Evolutionary conservation across 495 filamentous ascomycete species (phyloP).

Genomic region (Sordaria brevicollis): DNA sequence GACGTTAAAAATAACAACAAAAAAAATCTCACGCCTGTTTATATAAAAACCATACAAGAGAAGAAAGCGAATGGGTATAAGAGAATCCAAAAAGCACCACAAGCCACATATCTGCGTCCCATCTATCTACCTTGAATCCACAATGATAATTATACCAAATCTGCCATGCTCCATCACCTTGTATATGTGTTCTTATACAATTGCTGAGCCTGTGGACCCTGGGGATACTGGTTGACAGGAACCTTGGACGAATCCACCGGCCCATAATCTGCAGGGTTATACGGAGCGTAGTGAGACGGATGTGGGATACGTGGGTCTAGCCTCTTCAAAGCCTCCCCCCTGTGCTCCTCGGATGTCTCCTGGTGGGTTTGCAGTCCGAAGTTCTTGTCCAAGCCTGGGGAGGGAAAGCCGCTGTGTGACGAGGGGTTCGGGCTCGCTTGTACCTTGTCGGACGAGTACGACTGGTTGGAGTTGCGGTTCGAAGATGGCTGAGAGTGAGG

Average conservation of each 20-base stretch:
- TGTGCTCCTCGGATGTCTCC: slow-evolving; percentile 32
- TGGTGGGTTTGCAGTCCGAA: slow-evolving; percentile 25
- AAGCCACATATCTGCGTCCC: not conserved
- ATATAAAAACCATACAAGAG: not conserved
- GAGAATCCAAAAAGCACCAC: not conserved
- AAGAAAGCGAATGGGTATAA: not conserved
- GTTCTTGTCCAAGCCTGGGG: slow-evolving; percentile 26
- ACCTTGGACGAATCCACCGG: slow-evolving; percentile 7
- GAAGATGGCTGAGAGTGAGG: not conserved
- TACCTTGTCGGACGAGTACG: slow-evolving; percentile 16
- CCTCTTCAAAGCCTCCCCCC: slow-evolving; percentile 15
- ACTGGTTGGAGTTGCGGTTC: slow-evolving; percentile 22
- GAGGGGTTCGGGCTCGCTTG: slow-evolving; percentile 20
- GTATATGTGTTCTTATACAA: not conserved
- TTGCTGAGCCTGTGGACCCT: not conserved
- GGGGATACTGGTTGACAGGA: not conserved
- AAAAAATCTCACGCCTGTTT: not conserved
- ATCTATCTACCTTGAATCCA: not conserved
- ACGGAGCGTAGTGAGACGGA: slow-evolving; percentile 19
- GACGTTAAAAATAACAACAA: too few relatives aligned
- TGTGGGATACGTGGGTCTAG: slow-evolving; percentile 12
- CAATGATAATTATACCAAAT: not conserved
- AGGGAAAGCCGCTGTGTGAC: slow-evolving; percentile 17
- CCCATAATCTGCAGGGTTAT: slow-evolving; percentile 37
- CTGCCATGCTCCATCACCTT: not conserved